Base-by-base conservation (phyloP, 1,284 basidiomycete species). In the Cryptococcus sp. region DNA sequence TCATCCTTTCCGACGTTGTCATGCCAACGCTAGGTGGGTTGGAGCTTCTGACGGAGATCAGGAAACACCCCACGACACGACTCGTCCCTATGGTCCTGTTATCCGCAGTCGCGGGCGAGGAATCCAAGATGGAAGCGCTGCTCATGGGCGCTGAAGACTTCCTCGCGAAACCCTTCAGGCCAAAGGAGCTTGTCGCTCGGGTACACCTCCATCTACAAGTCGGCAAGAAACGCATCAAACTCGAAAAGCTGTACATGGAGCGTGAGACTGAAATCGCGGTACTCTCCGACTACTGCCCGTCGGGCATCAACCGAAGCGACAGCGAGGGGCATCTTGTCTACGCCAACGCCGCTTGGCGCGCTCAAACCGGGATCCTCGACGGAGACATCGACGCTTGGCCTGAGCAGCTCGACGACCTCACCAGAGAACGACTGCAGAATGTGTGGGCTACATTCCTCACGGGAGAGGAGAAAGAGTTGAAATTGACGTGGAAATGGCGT, bases 101-200 rank as follows among this genome's bases (percentile, higher is more conserved):
- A 1, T 61, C 61, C 5, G 59, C 64, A 0, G 57, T 54, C 6
- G 55, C 46, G 19, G 65, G 64, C 41, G 68, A 64, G 35, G 64
- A 67, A 22, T 23, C 53, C 11, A 55, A 64, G 23, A 57, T 71
- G 4, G 67, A 61, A 5, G 65, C 65, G 11, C 54, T 71, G 6
- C 58, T 77, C 2, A 72, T 68, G 20, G 78, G 78, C 17, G 78
- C 76, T 2, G 78, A 79, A 54, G 70, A 73, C 57, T 69, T 61
- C 46, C 47, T 73, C 38, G 20, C 55, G 13, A 71, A 72, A 52
- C 70, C 71, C 13, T 71, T 70, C 63, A 65, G 61, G 22, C 58
- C 65, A 4, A 62, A 68, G 43, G 78, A 80, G 54, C 67, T 80
- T 4, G 58, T 80, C 41, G 76, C 76, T 13, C 70, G 78, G 30